Evolutionary conservation across 2,329 filamentous ascomycete genomes (phyloP), one percentile per base, ranked within the genome.

Genomic region (Colletotrichum sidae): DNA sequence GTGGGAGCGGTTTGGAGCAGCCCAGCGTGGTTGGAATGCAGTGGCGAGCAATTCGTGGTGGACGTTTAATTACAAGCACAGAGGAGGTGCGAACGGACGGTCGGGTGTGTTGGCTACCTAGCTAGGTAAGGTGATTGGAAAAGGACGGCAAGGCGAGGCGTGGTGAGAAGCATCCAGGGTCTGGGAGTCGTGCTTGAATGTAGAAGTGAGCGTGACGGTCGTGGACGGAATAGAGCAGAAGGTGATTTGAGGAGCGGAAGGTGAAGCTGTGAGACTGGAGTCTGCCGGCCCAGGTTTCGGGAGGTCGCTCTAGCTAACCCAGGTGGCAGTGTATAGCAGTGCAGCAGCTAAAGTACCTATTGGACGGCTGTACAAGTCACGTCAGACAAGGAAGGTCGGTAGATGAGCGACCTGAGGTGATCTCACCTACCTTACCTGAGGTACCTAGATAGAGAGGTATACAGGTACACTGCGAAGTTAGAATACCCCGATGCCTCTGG

Each of bases 51-150:
- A 46, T 66, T 52, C 42, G 63, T 62, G 63, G 41, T 49, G 13
- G 59, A 34, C 47, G 58, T 66, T 66, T 66, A 61, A 66, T 63
- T 66, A 63, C 52, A 47, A 49, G 52, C 54, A 52, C 47, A 17
- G 47, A 25, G 35, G 34, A 35, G 54, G 52, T 17, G 45, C 33
- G 53, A 44, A 46, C 52, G 59, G 25, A 62, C 52, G 59, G 59
- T 60, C 60, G 55, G 42, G 42, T 44, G 50, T 42, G 38, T 13
- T 37, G 42, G 15, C 25, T 46, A n/a, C 11, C 15, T 34, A 34
- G 50, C 44, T 65, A 44, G 46, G 38, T 38, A 51, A 52, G 46
- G 62, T 61, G 25, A 25, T 25, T 25, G 25, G 4, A 5, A 25
- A 55, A 33, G 35, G 25, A 51, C 55, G 38, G 46, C 15, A 58